Evolutionary conservation across 176 grass and related monocot genomes (phyloP).

Genomic region (Cocos nucifera): DNA sequence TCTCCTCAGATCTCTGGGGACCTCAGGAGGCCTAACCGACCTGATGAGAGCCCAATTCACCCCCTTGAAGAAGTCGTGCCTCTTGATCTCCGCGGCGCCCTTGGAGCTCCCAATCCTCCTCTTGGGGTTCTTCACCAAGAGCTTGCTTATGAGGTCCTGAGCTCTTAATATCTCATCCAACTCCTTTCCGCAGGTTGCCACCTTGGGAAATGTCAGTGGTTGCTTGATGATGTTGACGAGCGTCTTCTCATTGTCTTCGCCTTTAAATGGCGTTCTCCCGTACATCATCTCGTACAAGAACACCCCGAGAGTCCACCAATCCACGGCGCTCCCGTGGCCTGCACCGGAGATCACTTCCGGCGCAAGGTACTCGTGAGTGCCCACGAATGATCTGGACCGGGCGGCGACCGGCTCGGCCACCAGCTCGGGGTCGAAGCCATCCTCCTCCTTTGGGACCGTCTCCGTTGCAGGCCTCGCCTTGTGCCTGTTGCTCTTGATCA

Average conservation of each 20-base stretch:
- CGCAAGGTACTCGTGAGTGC: conserved; percentile 92
- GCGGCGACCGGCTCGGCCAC: conserved; percentile 77
- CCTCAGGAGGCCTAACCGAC: conserved; percentile 72
- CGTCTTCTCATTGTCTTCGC: conserved; percentile 72
- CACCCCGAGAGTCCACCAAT: conserved; percentile 91
- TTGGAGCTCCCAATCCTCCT: conserved; percentile 51
- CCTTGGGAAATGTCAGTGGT: conserved; percentile 45
- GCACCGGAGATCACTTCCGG: conserved; percentile 84
- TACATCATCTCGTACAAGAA: conserved; percentile 95
- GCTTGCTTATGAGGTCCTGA: conserved; percentile 57
- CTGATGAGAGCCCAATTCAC: conserved; percentile 88
- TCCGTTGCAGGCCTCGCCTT: background rate
- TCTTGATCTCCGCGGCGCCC: conserved; percentile 72
- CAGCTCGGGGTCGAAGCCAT: conserved; percentile 34
- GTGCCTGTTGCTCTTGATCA: conserved; percentile 28
- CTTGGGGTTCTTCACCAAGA: conserved; percentile 67
- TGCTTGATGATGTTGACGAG: conserved; percentile 77
- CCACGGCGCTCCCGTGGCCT: conserved; percentile 85
- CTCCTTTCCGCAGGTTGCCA: conserved; percentile 18
- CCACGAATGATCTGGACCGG: conserved; percentile 82
- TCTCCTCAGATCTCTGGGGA: conserved; percentile 18
- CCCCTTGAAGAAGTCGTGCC: conserved; percentile 70
- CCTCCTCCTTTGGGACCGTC: conserved; percentile 7
- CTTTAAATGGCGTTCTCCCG: conserved; percentile 74
- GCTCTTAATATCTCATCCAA: conserved; percentile 40